phyloP scores from a whole-genome alignment of 106 monocot genomes.

The Phalaenopsis equestris region DNA sequence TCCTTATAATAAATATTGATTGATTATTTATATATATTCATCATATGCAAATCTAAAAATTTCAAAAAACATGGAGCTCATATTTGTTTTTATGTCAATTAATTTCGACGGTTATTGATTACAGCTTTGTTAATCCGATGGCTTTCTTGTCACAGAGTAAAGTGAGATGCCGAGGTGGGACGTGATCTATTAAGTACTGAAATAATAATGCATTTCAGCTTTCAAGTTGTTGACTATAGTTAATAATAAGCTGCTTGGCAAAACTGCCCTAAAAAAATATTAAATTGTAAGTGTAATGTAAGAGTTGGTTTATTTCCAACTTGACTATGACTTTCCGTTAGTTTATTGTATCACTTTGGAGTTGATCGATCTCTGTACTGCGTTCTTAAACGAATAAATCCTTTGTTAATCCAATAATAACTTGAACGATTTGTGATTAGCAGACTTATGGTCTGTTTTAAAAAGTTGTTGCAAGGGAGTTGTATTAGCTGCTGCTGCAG shows the following conservation, averaged over 20 bases:
- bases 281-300: not conserved
- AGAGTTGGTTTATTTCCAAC: not conserved
- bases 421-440: too few species aligned
- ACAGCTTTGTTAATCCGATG: not conserved
- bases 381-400: not conserved
- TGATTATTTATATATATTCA: not conserved
- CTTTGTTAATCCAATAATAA: too few species aligned
- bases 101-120: not conserved
- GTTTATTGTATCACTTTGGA: too few species aligned
- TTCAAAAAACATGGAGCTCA: too few species aligned
- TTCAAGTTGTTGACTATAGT: not conserved
- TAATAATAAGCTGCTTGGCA: not conserved
- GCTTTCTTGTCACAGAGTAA: not conserved
- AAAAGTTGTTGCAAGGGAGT: too few species aligned
- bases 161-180: not conserved
- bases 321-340: too few species aligned
- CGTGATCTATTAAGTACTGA: not conserved
- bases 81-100: not conserved
- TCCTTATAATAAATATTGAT: too few species aligned
- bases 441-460: too few species aligned
- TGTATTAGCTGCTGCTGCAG: too few species aligned
- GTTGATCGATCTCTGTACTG: not conserved
- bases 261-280: not conserved
- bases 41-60: not conserved
- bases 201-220: not conserved